These are phyloP conservation scores for Didymosphaeria variabile DNA, from an alignment of 2,329 filamentous ascomycete species.

Conservation along the genomic window DNA sequence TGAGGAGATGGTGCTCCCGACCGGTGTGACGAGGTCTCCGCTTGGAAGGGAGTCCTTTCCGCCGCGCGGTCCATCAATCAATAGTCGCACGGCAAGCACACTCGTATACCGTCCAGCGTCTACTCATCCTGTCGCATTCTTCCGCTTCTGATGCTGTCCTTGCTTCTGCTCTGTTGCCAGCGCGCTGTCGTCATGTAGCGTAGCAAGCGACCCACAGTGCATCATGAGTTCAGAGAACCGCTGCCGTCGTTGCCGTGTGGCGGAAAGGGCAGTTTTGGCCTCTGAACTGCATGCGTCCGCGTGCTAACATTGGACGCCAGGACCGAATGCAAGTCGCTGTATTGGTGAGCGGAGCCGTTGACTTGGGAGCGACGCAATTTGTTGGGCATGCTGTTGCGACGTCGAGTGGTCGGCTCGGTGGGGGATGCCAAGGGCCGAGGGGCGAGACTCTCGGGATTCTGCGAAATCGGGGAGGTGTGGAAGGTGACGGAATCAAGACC, in stretches of 20 bases:
- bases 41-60: background rate
- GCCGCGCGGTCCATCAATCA: conserved; percentile 6
- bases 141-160: background rate
- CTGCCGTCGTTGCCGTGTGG: background rate
- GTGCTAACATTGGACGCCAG: conserved; percentile 1
- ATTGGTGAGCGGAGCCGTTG: conserved; percentile 3
- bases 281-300: background rate
- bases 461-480: conserved; percentile 5
- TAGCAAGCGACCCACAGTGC: background rate
- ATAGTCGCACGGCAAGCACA: background rate
- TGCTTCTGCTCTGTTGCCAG: background rate
- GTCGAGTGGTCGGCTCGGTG: background rate
- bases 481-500: background rate
- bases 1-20: conserved; percentile 3
- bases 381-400: conserved; percentile 5
- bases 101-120: background rate
- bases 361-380: conserved; percentile 1
- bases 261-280: background rate
- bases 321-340: conserved; percentile 3
- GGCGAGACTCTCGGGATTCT: conserved; percentile 4
- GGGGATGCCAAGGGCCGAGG: conserved; percentile 6
- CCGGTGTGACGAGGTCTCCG: conserved; percentile 7
- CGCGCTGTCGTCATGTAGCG: conserved; percentile 2
- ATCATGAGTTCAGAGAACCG: background rate
- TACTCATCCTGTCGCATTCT: conserved; percentile 4